Evolutionary conservation across 2,329 filamentous ascomycete species (phyloP).

Genomic region (Cercospora berteroae): DNA sequence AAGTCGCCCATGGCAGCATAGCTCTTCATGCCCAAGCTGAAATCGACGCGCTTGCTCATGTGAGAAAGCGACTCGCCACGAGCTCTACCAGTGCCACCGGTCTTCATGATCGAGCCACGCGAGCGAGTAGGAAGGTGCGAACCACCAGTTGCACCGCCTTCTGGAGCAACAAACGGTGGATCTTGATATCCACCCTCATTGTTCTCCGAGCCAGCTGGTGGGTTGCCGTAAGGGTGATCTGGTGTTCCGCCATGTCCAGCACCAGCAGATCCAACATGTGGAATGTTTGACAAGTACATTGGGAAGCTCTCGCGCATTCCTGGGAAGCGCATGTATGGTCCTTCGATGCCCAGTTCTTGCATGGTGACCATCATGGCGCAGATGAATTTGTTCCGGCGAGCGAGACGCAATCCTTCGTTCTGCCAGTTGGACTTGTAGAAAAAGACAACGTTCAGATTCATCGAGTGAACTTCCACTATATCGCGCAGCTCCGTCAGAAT

Average conservation of each 20-base stretch:
- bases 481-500: conserved; percentile 81
- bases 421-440: conserved; percentile 98
- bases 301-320: conserved; percentile 67
- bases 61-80: conserved; percentile 58
- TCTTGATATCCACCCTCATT: conserved; percentile 37
- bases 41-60: conserved; percentile 65
- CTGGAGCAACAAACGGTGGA: conserved; percentile 44
- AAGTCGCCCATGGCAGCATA: conserved; percentile 58
- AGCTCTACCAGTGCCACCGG: conserved; percentile 36
- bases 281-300: conserved; percentile 59
- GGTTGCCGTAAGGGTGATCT: conserved; percentile 46
- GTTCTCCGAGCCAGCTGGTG: conserved; percentile 16
- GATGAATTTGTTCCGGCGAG: conserved; percentile 90
- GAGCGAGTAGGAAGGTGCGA: conserved; percentile 27
- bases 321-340: conserved; percentile 70
- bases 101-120: conserved; percentile 51
- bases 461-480: conserved; percentile 77
- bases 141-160: conserved; percentile 21
- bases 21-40: conserved; percentile 63
- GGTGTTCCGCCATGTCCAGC: conserved; percentile 45
- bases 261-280: conserved; percentile 46
- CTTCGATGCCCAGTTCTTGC: conserved; percentile 79
- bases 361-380: conserved; percentile 86
- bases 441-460: conserved; percentile 89
- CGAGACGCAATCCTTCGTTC: conserved; percentile 86